Conservation (phyloP, 2,329 filamentous ascomycete genomes). For the Colletotrichum tamarilloi region DNA sequence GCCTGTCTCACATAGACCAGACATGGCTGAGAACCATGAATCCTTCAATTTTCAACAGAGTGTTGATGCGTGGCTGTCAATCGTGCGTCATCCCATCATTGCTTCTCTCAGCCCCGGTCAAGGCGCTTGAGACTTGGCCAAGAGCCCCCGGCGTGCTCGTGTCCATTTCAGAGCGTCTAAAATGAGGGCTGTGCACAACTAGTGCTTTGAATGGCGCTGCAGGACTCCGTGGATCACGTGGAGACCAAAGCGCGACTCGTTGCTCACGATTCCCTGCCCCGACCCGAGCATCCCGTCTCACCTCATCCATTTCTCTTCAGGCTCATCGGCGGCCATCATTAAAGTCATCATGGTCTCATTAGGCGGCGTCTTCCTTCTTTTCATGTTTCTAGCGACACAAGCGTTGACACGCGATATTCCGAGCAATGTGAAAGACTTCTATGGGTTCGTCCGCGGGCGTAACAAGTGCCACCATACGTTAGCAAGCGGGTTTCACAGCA, state of each 20-base stretch:
- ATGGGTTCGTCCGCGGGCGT: slow-evolving; percentile 50
- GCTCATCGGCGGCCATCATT: background rate
- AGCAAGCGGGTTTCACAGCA: slow-evolving; percentile 53
- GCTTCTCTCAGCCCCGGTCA: slow-evolving; percentile 1
- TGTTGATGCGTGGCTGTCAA: background rate
- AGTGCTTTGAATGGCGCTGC: background rate
- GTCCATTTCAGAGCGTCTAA: slow-evolving; percentile 16
- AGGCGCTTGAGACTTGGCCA: slow-evolving; percentile 5
- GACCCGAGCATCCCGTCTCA: slow-evolving; percentile 15
- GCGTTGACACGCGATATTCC: slow-evolving; percentile 48
- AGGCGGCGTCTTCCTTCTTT: background rate
- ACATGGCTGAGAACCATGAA: too few species aligned
- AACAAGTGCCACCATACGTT: slow-evolving; percentile 52
- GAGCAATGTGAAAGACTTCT: slow-evolving; percentile 53
- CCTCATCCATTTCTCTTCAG: slow-evolving; percentile 2
- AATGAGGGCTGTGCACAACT: slow-evolving; percentile 17
- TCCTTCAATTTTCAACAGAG: background rate
- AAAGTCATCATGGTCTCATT: slow-evolving; percentile 1
- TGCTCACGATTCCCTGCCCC: background rate
- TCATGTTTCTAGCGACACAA: background rate
- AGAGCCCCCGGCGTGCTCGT: slow-evolving; percentile 17
- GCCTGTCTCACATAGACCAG: background rate
- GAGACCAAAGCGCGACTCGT: slow-evolving; percentile 12
- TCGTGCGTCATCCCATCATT: background rate
- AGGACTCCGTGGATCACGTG: slow-evolving; percentile 18